These are phyloP conservation scores for Vitrella brassicaformis DNA, from an alignment of 73 alveolate species.

Conservation along the genomic window DNA sequence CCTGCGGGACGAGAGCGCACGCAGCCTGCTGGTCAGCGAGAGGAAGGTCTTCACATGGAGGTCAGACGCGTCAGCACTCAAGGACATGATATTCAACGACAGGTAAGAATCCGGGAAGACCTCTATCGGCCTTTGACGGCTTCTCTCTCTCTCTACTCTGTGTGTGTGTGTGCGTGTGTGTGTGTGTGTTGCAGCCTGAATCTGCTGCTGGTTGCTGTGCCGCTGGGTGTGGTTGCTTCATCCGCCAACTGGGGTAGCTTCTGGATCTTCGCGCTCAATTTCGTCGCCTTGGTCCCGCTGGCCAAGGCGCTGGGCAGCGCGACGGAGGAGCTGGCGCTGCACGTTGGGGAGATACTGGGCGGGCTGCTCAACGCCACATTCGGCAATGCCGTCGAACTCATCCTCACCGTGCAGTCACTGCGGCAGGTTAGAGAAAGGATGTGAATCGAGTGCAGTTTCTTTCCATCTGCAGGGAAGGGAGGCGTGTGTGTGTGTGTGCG, in stretches of 20 bases:
- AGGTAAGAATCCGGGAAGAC: no score
- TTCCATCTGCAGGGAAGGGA: not conserved
- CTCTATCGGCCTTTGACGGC: no score
- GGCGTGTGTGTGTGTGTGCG: not conserved
- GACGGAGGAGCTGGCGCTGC: slow-evolving; percentile 18
- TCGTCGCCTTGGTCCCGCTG: not conserved
- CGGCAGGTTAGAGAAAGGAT: not conserved
- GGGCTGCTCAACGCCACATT: slow-evolving; percentile 17
- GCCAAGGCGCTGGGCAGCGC: slow-evolving; percentile 13
- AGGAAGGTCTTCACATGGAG: no score
- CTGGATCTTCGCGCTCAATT: not conserved
- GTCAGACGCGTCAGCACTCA: no score
- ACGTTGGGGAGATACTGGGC: slow-evolving; percentile 18
- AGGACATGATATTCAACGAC: no score
- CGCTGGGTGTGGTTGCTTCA: slow-evolving; percentile 1
- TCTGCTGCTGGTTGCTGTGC: not conserved
- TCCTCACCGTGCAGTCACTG: slow-evolving; percentile 3
- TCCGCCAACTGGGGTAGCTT: not conserved
- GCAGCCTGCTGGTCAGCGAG: no score
- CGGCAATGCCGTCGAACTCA: slow-evolving; percentile 20
- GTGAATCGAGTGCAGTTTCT: not conserved
- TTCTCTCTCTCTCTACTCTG: no score
- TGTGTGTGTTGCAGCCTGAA: not conserved
- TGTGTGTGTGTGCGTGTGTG: no score
- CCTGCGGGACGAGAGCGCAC: no score